Evolutionary conservation across 2,329 filamentous ascomycete species (phyloP), one percentile per base, ranked within the genome.

Genomic region (Nemania serpens): DNA sequence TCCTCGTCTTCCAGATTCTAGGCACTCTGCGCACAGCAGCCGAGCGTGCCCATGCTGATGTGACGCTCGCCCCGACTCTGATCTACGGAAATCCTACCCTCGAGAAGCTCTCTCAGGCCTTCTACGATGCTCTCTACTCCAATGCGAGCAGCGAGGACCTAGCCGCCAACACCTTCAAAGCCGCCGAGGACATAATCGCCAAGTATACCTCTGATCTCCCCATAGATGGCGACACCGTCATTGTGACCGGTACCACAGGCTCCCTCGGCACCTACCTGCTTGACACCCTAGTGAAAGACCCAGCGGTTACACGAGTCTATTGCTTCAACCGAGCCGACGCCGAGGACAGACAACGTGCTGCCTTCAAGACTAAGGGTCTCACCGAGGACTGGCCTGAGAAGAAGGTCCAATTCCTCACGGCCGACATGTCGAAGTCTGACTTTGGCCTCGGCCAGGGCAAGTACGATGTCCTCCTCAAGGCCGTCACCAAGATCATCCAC

Each of bases 261-360:
- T 78, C 76, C 0, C 66, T 83, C 15, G 81, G 81, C 1, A 77
- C 74, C 1, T 81, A 82, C 64, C 65, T 83, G 7, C 72, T 83
- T 6, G 65, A 79, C 54, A 58, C 69, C 5, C 67, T 80, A 1
- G 61, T 76, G 3, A 50, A 52, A 6, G 66, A 71, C 15, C 66
- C 74, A 0, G 61, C 68, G 2, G 74, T 82, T 10, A 67, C 68
- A 13, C 79, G 76, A 59, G 70, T 83, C 18, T 75, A 79, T 58
- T 82, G 80, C 59, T 74, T 84, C n/a, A 83, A 84, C 67, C 75
- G 81, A n/a, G 68, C 68, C 1, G 77, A 82, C 36, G 76, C 75
- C 2, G 72, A 72, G 2, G 60, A 67, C 33, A 65, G 63, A 2
- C 75, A 79, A 1, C 80, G 82, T 62, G 66, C 67, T 15, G 66